Conservation (phyloP, 768 basidiomycete genomes). For the Boletellus ananiceps region DNA sequence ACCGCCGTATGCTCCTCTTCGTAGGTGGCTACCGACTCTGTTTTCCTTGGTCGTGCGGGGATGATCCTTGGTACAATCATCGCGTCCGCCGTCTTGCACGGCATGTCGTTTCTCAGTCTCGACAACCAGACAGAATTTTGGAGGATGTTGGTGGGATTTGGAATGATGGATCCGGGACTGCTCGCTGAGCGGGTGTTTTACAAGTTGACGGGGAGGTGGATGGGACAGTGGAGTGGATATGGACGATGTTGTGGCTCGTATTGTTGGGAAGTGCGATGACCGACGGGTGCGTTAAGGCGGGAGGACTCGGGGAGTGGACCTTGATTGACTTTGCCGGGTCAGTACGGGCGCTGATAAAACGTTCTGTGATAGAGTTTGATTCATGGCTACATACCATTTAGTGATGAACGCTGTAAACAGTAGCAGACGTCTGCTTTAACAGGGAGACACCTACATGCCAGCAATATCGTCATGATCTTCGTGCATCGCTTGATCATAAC, state of each 20-base stretch:
- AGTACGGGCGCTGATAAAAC: conserved; percentile 9
- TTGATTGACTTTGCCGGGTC: neutral
- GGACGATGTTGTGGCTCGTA: conserved; percentile 32
- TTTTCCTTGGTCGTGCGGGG: conserved; percentile 45
- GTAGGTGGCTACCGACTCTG: conserved; percentile 29
- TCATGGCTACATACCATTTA: conserved; percentile 7
- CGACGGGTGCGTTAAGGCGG: conserved; percentile 18
- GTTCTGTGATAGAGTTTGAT: conserved; percentile 8
- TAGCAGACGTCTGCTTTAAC: too few species aligned
- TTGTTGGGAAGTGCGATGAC: conserved; percentile 22
- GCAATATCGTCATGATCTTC: too few species aligned
- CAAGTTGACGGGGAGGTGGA: conserved; percentile 25
- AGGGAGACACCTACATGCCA: too few species aligned
- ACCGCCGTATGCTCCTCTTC: conserved; percentile 30
- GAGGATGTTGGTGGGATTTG: conserved; percentile 44
- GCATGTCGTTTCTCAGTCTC: conserved; percentile 47
- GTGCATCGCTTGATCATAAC: too few species aligned
- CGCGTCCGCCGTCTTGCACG: conserved; percentile 54
- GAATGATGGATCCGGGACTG: conserved; percentile 50
- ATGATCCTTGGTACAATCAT: conserved; percentile 53
- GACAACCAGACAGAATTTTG: conserved; percentile 40
- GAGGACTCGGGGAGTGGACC: conserved; percentile 7
- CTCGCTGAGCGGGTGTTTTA: conserved; percentile 38
- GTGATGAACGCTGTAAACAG: conserved; percentile 1
- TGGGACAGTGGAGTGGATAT: conserved; percentile 32